These are phyloP conservation scores for Moringa oleifera DNA, from an alignment of 345 rosid genomes.

Conservation along the genomic window DNA sequence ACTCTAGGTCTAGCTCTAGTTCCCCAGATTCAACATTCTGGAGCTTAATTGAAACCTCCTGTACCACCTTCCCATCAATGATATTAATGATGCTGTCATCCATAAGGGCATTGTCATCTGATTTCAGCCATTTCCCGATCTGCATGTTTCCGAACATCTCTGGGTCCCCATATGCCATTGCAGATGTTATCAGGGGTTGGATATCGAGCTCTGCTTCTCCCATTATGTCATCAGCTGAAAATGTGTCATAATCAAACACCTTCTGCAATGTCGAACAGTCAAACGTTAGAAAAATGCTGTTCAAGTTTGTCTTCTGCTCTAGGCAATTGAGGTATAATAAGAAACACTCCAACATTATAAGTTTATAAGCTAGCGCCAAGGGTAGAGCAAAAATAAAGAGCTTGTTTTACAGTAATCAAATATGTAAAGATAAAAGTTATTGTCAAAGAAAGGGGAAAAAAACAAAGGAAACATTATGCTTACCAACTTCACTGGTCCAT, in stretches of 20 bases:
- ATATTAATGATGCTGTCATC: conserved; percentile 84
- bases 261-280: conserved; percentile 38
- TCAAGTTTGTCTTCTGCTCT: too few relatives aligned
- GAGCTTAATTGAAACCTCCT: conserved; percentile 64
- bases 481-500: conserved; percentile 65
- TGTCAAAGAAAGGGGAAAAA: background rate
- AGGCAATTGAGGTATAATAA: background rate
- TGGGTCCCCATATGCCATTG: conserved; percentile 92
- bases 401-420: background rate
- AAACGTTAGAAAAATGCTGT: conserved; percentile 5
- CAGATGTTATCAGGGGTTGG: conserved; percentile 85
- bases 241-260: conserved; percentile 82
- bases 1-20: conserved; percentile 66
- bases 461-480: conserved; percentile 4
- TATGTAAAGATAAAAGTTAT: background rate
- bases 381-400: background rate
- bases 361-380: too few relatives aligned
- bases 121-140: conserved; percentile 92
- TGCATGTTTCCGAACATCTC: conserved; percentile 92
- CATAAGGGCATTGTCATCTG: conserved; percentile 79
- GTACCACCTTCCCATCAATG: conserved; percentile 86
- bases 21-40: conserved; percentile 97
- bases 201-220: conserved; percentile 94
- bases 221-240: conserved; percentile 98
- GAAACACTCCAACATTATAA: background rate